Evolutionary conservation across 805 yeast species (phyloP).

Genomic region (Sugiyamaella floridensis): DNA sequence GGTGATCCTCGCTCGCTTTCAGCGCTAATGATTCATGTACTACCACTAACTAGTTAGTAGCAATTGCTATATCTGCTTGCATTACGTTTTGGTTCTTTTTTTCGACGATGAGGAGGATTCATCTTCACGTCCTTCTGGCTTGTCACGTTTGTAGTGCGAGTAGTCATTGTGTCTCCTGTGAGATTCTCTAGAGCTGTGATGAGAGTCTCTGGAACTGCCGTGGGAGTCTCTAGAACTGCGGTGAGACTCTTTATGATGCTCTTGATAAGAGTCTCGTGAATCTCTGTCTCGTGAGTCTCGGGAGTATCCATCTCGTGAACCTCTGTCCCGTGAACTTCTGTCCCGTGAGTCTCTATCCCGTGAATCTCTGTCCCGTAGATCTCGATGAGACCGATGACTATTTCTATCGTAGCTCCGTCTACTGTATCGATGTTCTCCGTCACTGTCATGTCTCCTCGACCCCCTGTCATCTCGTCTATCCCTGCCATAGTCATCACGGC

Average conservation of each 20-base stretch:
- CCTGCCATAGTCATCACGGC: background rate
- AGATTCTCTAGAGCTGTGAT: background rate
- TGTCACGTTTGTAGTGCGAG: too few relatives aligned
- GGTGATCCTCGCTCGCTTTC: too few relatives aligned
- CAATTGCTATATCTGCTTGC: too few relatives aligned
- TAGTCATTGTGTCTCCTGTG: background rate
- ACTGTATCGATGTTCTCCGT: conserved; percentile 5
- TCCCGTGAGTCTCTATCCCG: background rate
- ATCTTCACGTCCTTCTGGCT: too few relatives aligned
- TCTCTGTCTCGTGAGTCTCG: background rate
- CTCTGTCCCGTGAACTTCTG: background rate
- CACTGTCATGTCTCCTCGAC: background rate
- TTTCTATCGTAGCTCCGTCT: background rate
- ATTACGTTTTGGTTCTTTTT: too few relatives aligned
- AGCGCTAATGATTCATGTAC: too few relatives aligned
- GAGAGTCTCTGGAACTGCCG: too few relatives aligned
- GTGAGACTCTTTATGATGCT: background rate
- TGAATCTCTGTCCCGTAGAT: background rate
- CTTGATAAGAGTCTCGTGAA: background rate
- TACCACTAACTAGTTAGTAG: too few relatives aligned
- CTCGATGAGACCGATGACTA: background rate
- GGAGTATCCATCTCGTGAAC: background rate
- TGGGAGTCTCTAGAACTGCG: background rate
- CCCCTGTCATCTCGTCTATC: conserved; percentile 1
- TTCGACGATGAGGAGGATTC: too few relatives aligned